Conservation (phyloP, 192 early-diverging fungal species). For the Backusella parvicylindrica region DNA sequence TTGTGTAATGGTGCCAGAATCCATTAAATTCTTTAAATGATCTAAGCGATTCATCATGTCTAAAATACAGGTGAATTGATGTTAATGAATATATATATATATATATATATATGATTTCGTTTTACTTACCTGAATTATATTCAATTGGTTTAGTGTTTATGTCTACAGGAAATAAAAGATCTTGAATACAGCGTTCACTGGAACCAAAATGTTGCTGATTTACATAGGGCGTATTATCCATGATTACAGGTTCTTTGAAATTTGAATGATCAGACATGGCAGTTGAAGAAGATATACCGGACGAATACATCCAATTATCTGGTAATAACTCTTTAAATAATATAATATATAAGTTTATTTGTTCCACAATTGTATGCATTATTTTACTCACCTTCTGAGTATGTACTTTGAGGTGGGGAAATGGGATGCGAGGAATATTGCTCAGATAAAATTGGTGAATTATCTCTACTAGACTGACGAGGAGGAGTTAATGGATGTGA, state of each 20-base stretch:
- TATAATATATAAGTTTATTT: too few species aligned
- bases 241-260: not conserved
- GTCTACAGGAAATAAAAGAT: constrained; percentile 2
- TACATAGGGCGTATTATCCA: not conserved
- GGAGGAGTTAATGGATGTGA: constrained; percentile 30
- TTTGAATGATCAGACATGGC: not conserved
- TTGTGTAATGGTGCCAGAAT: not conserved
- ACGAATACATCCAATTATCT: constrained; percentile 8
- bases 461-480: constrained; percentile 19
- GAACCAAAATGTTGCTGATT: not conserved
- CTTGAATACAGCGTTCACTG: not conserved
- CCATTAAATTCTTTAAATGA: constrained; percentile 14
- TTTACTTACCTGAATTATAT: not conserved
- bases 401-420: constrained; percentile 35
- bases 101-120: too few species aligned
- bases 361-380: not conserved
- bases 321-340: not conserved
- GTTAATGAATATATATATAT: too few species aligned
- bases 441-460: constrained; percentile 14
- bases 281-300: not conserved
- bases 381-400: constrained; percentile 21
- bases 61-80: too few species aligned
- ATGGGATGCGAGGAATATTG: constrained; percentile 17
- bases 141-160: not conserved
- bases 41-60: constrained; percentile 1